Evolutionary conservation across 2,329 filamentous ascomycete genomes (phyloP), one percentile per base, ranked within the genome.

Genomic region (Aureobasidium sp.): DNA sequence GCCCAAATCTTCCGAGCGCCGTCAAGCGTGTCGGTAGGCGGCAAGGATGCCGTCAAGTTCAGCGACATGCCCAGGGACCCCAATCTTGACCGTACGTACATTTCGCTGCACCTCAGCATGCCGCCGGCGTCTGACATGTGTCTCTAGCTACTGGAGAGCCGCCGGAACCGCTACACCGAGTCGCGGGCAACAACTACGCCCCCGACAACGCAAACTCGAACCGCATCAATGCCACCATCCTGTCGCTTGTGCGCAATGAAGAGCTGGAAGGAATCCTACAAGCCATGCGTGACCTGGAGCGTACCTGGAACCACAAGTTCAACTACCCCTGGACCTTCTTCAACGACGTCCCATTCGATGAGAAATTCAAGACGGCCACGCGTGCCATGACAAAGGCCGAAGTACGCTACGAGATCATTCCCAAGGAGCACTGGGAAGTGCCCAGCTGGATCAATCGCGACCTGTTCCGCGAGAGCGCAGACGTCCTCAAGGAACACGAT

Each of bases 291-390:
- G 93, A 99, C 70, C 81, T 99, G 62, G 94, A 99, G 77, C 79
- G 88, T 65, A 97, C 93, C 0, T 99, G 92, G 91, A 99, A 99
- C 70, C 80, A 84, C 79, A 99, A 99, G 72, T 99, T 97, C 83
- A 99, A 99, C 78, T 99, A 99, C 71, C 94, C 94, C 0, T 99
- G 94, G 90, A 96, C 91, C 9, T 99, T 99, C 74, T 95, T 99
- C 81, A 99, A 99, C 76, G 93, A 99, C 70, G 86, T 89, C 57
- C 89, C 90, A 17, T 99, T 99, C 70, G 86, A 88, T 2, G 88
- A 94, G 17, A 92, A 97, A 68, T 99, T 99, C 79, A 97, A 95
- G 77, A 79, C 78, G 68, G 84, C 82, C 74, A 97, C 92, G 0
- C 79, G 82, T 64, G 90, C 86, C 29, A 86, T 83, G 54, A 97